Conservation (phyloP, 208 protist genomes). For the Vickermania ingenoplastis region DNA sequence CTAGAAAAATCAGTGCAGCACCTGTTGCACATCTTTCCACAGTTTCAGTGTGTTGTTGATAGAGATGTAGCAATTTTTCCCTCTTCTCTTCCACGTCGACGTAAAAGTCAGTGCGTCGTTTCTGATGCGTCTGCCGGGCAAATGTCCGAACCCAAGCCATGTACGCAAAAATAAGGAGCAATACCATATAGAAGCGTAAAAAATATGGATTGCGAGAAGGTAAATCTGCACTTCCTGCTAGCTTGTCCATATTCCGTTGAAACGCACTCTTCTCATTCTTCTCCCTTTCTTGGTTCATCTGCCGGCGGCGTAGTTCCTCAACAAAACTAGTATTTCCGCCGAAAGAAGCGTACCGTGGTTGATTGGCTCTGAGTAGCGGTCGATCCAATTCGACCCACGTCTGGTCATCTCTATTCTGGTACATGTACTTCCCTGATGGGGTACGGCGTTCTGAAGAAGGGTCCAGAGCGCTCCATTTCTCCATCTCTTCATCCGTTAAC, state of each 20-base stretch:
- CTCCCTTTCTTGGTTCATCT: conserved; percentile 41
- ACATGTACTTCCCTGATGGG: conserved; percentile 55
- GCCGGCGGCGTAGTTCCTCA: conserved; percentile 49
- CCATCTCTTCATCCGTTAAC: conserved; percentile 50
- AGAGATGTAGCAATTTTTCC: conserved; percentile 24
- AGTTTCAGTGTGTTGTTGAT: conserved; percentile 27
- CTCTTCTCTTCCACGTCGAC: conserved; percentile 34
- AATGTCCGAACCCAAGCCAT: conserved; percentile 62
- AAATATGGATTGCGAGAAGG: conserved; percentile 38
- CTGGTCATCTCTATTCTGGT: conserved; percentile 67
- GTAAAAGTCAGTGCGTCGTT: conserved; percentile 41
- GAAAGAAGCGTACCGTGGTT: conserved; percentile 66
- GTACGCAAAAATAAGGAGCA: conserved; percentile 31
- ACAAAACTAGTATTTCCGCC: conserved; percentile 43
- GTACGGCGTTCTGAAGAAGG: conserved; percentile 58
- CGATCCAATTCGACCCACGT: conserved; percentile 66
- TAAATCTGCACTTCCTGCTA: conserved; percentile 57
- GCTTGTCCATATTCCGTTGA: conserved; percentile 36
- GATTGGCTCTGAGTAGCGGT: conserved; percentile 39
- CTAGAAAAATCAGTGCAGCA: conserved; percentile 53
- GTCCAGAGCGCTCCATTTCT: conserved; percentile 60
- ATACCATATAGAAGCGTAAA: conserved; percentile 31
- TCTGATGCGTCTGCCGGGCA: conserved; percentile 35
- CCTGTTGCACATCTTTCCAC: conserved; percentile 44
- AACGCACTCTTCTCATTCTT: conserved; percentile 64